phyloP scores from a whole-genome alignment of 1,284 basidiomycete species.

The Sanghuangporus baumii region DNA sequence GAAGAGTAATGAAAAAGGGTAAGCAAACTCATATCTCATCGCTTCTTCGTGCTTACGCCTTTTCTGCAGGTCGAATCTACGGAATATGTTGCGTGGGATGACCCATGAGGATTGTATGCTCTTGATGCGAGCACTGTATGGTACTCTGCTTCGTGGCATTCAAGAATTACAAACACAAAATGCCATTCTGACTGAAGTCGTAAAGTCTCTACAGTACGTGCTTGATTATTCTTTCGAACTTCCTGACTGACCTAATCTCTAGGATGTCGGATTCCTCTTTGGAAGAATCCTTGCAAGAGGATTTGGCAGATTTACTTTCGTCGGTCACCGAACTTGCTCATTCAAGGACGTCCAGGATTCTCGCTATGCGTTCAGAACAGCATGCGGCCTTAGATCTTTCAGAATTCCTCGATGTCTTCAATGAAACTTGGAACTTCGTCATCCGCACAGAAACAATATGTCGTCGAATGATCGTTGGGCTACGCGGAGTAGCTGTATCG shows the following conservation, averaged over 20 bases:
- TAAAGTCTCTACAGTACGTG: conserved; percentile 45
- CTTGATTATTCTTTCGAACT: conserved; percentile 2
- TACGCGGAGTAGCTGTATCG: conserved; percentile 77
- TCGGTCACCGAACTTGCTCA: conserved; percentile 84
- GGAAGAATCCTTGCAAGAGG: conserved; percentile 47
- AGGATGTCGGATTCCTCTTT: conserved; percentile 34
- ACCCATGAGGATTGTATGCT: conserved; percentile 64
- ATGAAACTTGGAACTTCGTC: conserved; percentile 86
- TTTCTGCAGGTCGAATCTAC: conserved; percentile 37
- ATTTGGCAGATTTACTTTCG: conserved; percentile 68
- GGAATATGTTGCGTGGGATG: conserved; percentile 61
- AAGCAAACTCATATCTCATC: conserved; percentile 20
- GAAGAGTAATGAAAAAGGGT: conserved; percentile 31
- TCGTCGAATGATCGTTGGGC: conserved; percentile 85
- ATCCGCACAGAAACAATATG: conserved; percentile 81
- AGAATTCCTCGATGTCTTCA: conserved; percentile 80
- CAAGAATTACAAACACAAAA: conserved; percentile 68
- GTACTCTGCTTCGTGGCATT: conserved; percentile 63
- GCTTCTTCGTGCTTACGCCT: conserved; percentile 15
- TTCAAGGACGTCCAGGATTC: conserved; percentile 70
- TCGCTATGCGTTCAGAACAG: conserved; percentile 72
- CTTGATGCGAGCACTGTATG: conserved; percentile 60
- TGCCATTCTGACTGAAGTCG: conserved; percentile 52
- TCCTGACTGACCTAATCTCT: conserved; percentile 6
- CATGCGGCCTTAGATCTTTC: conserved; percentile 69